These are phyloP conservation scores for Rhododendron henanense DNA, from an alignment of 148 eudicot species.

Conservation along the genomic window DNA sequence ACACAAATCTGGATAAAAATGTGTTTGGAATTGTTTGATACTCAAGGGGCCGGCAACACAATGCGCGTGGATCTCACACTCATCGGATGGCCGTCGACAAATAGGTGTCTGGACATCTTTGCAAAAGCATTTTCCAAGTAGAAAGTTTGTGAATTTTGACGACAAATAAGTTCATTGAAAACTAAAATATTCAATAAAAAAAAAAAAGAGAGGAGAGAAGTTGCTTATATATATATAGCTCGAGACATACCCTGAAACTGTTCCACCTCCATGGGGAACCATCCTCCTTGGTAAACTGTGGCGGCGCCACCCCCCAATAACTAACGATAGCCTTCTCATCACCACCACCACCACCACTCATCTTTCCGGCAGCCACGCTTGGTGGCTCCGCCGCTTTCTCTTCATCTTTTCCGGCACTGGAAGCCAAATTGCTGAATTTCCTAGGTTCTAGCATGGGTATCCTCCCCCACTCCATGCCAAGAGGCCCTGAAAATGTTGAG, in stretches of 20 bases:
- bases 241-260: constrained; percentile 17
- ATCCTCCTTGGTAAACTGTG: constrained; percentile 26
- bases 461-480: constrained; percentile 8
- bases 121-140: no score
- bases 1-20: no score
- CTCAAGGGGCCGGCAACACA: no score
- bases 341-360: background rate
- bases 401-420: background rate
- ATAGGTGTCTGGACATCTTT: no score
- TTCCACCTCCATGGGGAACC: constrained; percentile 22
- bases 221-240: background rate
- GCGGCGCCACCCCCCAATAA: constrained; percentile 45
- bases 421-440: constrained; percentile 9
- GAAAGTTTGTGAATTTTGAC: no score
- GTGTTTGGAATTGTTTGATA: no score
- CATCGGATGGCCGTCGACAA: no score
- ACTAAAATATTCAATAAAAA: no score
- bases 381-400: constrained; percentile 10
- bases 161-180: no score
- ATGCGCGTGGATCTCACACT: no score
- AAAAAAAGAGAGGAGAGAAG: no score
- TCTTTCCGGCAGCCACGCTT: background rate
- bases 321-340: constrained; percentile 26
- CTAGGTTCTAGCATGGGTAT: constrained; percentile 4
- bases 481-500: background rate